Evolutionary conservation across 371 early-diverging fungal genomes (phyloP).

Genomic region (Coemansia sp.): DNA sequence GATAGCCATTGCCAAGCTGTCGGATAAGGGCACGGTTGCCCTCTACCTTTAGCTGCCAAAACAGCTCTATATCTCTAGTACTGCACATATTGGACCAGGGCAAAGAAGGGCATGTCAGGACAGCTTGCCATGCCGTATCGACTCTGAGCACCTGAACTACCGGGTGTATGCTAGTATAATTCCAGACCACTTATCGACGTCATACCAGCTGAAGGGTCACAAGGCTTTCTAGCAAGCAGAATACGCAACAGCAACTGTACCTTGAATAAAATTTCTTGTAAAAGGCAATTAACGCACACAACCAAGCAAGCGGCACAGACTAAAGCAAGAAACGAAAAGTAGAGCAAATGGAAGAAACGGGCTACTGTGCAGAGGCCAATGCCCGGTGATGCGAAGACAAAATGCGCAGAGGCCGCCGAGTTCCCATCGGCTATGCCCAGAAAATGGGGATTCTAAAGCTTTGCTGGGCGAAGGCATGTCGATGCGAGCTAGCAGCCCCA

Average conservation of each 20-base stretch:
- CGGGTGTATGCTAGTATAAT: too few relatives aligned
- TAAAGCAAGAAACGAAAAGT: neutral
- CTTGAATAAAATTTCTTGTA: neutral
- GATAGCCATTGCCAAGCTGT: neutral
- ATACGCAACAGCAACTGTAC: neutral
- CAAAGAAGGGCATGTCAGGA: neutral
- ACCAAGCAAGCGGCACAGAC: neutral
- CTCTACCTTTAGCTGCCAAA: neutral
- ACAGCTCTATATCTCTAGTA: neutral
- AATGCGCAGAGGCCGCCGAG: neutral
- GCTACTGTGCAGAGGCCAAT: conserved; percentile 2
- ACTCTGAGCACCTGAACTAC: too few relatives aligned
- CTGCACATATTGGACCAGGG: neutral
- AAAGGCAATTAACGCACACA: neutral
- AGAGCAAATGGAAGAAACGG: neutral
- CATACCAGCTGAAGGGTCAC: too few relatives aligned
- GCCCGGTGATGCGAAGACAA: conserved; percentile 2
- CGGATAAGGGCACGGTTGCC: neutral
- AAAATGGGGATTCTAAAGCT: neutral
- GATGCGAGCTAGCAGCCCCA: neutral
- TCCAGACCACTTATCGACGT: too few relatives aligned
- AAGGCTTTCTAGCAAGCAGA: neutral
- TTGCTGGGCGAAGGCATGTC: neutral
- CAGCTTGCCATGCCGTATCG: neutral
- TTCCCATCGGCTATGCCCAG: neutral